These are phyloP conservation scores for Porodaedalea pini DNA, from an alignment of 1,284 basidiomycete species.

Conservation along the genomic window DNA sequence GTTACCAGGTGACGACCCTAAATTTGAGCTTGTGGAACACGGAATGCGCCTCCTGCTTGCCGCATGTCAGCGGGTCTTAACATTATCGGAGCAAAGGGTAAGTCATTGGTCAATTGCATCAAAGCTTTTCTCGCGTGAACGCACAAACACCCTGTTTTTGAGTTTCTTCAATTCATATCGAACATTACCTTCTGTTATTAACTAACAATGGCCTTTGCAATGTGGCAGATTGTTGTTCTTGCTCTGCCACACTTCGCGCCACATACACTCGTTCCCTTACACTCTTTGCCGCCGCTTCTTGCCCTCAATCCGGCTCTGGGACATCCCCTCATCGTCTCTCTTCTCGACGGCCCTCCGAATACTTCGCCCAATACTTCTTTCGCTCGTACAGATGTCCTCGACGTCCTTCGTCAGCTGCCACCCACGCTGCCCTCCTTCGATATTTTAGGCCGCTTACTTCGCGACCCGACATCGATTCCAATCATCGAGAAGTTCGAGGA, in stretches of 20 bases:
- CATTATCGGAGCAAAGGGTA: constrained; percentile 69
- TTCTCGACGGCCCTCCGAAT: constrained; percentile 36
- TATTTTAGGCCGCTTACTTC: constrained; percentile 60
- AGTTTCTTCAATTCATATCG: background rate
- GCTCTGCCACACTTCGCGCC: constrained; percentile 40
- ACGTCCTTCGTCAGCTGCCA: constrained; percentile 55
- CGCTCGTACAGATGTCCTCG: constrained; percentile 45
- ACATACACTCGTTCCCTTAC: constrained; percentile 59
- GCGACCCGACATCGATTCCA: constrained; percentile 48
- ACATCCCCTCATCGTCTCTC: constrained; percentile 54
- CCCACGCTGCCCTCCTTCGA: constrained; percentile 72
- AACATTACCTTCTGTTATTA: background rate
- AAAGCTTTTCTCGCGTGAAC: background rate
- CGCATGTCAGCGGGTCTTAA: constrained; percentile 65
- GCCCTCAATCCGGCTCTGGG: constrained; percentile 66
- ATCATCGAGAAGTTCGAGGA: background rate
- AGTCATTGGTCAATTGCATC: constrained; percentile 23
- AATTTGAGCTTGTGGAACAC: constrained; percentile 23
- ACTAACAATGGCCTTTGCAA: background rate
- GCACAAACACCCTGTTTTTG: background rate
- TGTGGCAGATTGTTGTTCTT: constrained; percentile 26
- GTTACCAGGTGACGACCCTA: background rate
- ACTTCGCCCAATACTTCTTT: constrained; percentile 38
- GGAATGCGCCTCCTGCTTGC: constrained; percentile 63
- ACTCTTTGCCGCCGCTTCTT: constrained; percentile 61